A percentile compares a stretch with the other conserved stretches of the same genome.
phyloP scores from a whole-genome alignment of 164 flowering plant genomes.

The Vitis labrusca region DNA sequence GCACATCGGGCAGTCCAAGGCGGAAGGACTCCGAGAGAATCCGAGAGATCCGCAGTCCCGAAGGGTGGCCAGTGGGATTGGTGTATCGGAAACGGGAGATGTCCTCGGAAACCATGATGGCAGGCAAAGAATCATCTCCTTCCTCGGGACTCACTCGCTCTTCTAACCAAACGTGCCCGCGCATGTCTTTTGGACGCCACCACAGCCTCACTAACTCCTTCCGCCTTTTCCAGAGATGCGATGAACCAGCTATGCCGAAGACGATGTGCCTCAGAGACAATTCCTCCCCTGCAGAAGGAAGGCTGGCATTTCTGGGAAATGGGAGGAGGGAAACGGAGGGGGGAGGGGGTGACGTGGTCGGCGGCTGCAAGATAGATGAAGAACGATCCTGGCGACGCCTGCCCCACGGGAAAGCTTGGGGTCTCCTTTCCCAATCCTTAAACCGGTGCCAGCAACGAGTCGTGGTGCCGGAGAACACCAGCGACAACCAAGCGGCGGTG shows the following conservation, averaged over 20 bases:
- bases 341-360: background rate
- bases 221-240: slow-evolving; percentile 55
- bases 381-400: background rate
- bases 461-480: slow-evolving; percentile 49
- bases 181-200: slow-evolving; percentile 59
- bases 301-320: background rate
- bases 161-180: slow-evolving; percentile 72
- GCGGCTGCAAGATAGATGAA: slow-evolving; percentile 4
- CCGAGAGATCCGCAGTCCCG: slow-evolving; percentile 61
- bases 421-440: slow-evolving; percentile 32
- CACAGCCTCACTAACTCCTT: slow-evolving; percentile 57
- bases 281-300: background rate
- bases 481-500: slow-evolving; percentile 57
- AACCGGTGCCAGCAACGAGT: slow-evolving; percentile 35
- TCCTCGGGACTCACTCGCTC: slow-evolving; percentile 21
- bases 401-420: slow-evolving; percentile 21
- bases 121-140: slow-evolving; percentile 36
- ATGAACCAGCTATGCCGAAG: slow-evolving; percentile 66
- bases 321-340: background rate
- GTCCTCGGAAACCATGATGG: slow-evolving; percentile 56
- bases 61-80: slow-evolving; percentile 63
- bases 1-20: slow-evolving; percentile 43
- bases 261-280: slow-evolving; percentile 44
- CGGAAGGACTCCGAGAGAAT: slow-evolving; percentile 49
- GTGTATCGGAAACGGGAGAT: slow-evolving; percentile 63